These are phyloP conservation scores for Pseudopithomyces chartarum DNA, from an alignment of 2,329 filamentous ascomycete genomes.

Conservation along the genomic window DNA sequence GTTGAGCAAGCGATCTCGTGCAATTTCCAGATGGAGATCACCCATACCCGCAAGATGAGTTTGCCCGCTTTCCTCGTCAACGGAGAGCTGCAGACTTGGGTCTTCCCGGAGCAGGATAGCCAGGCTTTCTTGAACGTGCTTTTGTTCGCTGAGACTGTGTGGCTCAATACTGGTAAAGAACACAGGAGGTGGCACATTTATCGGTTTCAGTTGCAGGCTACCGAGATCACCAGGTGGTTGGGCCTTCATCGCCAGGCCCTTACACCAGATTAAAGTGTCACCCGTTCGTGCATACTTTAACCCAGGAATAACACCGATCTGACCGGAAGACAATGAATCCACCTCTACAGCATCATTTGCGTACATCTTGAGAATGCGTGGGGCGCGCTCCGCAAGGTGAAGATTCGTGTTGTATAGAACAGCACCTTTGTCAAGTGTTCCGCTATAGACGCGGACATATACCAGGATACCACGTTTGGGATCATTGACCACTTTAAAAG, in stretches of 20 bases:
- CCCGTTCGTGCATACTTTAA: conserved; percentile 91
- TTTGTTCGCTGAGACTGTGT: conserved; percentile 76
- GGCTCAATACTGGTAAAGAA: conserved; percentile 96
- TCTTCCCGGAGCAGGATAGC: conserved; percentile 85
- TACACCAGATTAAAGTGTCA: conserved; percentile 83
- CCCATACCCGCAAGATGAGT: conserved; percentile 96
- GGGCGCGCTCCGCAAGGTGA: conserved; percentile 76
- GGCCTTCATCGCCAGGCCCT: conserved; percentile 63
- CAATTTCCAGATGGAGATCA: conserved; percentile 92
- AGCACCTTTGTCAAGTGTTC: conserved; percentile 73
- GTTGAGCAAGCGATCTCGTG: conserved; percentile 82
- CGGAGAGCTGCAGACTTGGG: conserved; percentile 82
- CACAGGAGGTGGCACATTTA: conserved; percentile 88
- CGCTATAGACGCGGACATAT: conserved; percentile 91
- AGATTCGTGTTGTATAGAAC: conserved; percentile 88
- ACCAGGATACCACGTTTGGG: conserved; percentile 83
- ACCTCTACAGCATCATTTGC: conserved; percentile 87
- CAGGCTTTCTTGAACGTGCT: conserved; percentile 76
- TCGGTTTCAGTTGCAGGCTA: conserved; percentile 81
- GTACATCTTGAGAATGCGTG: conserved; percentile 85
- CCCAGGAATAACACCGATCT: conserved; percentile 92
- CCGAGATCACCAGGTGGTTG: conserved; percentile 71
- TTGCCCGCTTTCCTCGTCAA: conserved; percentile 89
- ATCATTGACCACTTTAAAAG: conserved; percentile 95
- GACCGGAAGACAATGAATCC: conserved; percentile 76